Base-by-base conservation (phyloP, 257 asterid species). In the Craterostigma plantagineum region DNA sequence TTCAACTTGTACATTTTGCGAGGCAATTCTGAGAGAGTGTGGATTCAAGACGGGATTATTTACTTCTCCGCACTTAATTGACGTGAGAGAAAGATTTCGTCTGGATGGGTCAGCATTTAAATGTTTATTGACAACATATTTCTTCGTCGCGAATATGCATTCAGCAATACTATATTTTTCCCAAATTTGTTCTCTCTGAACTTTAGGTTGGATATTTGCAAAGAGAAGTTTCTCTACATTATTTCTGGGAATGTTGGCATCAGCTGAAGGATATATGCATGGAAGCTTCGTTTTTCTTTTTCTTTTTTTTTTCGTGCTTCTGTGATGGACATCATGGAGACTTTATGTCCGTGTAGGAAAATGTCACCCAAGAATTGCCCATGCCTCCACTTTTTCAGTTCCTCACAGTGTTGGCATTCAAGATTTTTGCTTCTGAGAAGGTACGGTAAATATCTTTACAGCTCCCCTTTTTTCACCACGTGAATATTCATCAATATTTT, bases 331-430 rank as follows among this genome's bases (percentile, higher is more conserved):
- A 52, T 52, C 15, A 51, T 18, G 45, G 41, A 34, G 7, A 49
- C 48, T 54, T 48, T 23, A 43, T n/a, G n/a, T n/a, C n/a, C 54
- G 49, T 62, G 70, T 76, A 86, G 97, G 78, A 63, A 46, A 69
- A 76, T 57, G 18, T 76, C 56, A 51, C 66, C 0, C 82, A 71
- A 30, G 93, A 70, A 52, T 65, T 81, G 68, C 92, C 97, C 44
- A 78, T 86, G 95, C 97, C 95, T 42, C 77, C 87, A 42, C 74
- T 81, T 50, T 86, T 86, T 70, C 94, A 83, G 69, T 86, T 86
- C 64, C 94, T 86, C 52, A 78, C 93, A 0, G 65, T 79, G 13
- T 55, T 86, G 71, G 97, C 93, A 51, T 64, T 86, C 35, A 81
- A 76, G 62, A 73, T 76, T 38, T 86, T 86, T 76, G 58, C 58